Evolutionary conservation across 2,329 filamentous ascomycete genomes (phyloP), one percentile per base, ranked within the genome.

Genomic region (Polychaeton citri): DNA sequence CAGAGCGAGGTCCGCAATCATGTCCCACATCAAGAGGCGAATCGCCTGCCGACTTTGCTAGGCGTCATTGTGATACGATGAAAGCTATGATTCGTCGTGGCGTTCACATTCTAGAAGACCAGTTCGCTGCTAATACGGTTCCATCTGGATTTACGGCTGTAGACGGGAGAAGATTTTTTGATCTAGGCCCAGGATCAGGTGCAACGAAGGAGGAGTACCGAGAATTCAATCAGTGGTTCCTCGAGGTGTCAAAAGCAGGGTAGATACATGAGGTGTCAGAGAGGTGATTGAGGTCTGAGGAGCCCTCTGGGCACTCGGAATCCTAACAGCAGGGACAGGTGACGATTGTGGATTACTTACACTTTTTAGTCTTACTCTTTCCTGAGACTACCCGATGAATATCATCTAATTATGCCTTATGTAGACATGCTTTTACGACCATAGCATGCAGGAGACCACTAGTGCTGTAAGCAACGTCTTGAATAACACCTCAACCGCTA

Each of bases 101-200:
- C 30, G 30, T 37, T 15, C 16, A 18, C 12, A 33, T 37, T 21
- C 20, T 37, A 30, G 33, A 37, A 13, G 35, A 37, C 17, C 30
- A 37, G 28, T n/a, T 8, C 18, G 26, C 19, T 13, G 30, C 35
- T 21, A 20, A 37, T 33, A n/a, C n/a, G n/a, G 24, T 28, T 10
- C 12, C 24, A 7, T 19, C 13, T 17, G 13, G 13, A 32, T 37
- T 37, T 16, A 30, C 13, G 9, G 24, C 9, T n/a, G 16, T 19
- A 10, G 35, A 37, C 24, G 35, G 34, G 21, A 36, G 35, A 30
- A 20, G 3, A 15, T 10, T 28, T 15, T 37, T 37, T 19, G 35
- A 37, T 31, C n/a, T 37, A 19, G 35, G 35, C 6, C 35, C 35
- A 2, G 13, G 19, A 8, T 37, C 35, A 3, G 35, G 35, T 13